A percentile compares a stretch with the other conserved stretches of the same genome.
Evolutionary conservation across 2,329 filamentous ascomycete genomes (phyloP).

Genomic region (Monosporascus sp.): DNA sequence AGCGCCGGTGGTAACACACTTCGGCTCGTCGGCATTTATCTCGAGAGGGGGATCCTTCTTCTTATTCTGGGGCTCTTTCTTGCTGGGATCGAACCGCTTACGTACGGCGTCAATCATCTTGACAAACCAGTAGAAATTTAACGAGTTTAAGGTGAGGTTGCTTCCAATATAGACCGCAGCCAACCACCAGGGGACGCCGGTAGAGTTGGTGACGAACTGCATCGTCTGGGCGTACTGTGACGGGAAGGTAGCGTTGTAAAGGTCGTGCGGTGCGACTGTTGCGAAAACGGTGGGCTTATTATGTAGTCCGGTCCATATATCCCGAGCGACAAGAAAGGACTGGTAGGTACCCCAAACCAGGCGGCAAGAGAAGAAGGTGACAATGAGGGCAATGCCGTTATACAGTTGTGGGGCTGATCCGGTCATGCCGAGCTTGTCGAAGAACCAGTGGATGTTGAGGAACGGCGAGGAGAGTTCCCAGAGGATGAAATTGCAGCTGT

Average conservation of each 20-base stretch:
- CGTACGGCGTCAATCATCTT: constrained; percentile 79
- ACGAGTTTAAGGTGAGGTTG: constrained; percentile 66
- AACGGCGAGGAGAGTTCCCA: constrained; percentile 85
- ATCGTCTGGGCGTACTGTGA: constrained; percentile 37
- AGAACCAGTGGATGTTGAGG: constrained; percentile 88
- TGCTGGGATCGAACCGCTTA: constrained; percentile 61
- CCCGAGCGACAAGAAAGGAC: constrained; percentile 62
- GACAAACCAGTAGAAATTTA: constrained; percentile 82
- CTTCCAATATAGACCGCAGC: constrained; percentile 60
- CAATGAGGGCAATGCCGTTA: constrained; percentile 68
- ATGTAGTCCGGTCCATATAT: constrained; percentile 58
- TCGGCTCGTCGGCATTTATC: constrained; percentile 14
- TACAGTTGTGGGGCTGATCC: constrained; percentile 68
- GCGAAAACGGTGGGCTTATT: constrained; percentile 30
- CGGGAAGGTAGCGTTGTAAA: constrained; percentile 28
- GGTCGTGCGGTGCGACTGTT: constrained; percentile 25
- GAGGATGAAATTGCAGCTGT: constrained; percentile 73
- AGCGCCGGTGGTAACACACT: constrained; percentile 26
- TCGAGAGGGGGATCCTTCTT: constrained; percentile 23
- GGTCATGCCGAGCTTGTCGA: constrained; percentile 78
- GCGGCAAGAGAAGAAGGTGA: constrained; percentile 71
- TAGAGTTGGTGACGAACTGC: constrained; percentile 43
- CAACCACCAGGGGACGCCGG: constrained; percentile 63
- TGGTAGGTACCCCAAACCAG: constrained; percentile 74
- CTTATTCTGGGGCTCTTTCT: constrained; percentile 25